Conservation (phyloP, 208 protist genomes). For the Acanthamoeba royreba region DNA sequence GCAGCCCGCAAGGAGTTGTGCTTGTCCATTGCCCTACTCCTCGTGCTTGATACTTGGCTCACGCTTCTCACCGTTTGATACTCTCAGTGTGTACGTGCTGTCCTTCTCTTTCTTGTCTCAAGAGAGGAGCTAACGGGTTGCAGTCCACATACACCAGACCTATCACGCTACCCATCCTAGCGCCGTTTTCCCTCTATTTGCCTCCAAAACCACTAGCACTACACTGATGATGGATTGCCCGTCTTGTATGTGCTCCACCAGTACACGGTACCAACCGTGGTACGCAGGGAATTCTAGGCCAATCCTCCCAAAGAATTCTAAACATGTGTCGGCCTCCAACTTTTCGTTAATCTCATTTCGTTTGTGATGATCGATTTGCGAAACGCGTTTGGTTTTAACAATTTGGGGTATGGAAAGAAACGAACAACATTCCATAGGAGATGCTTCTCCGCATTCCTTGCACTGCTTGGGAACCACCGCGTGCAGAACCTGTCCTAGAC, state of each 20-base stretch:
- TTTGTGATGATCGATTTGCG: too few relatives aligned
- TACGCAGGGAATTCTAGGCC: neutral
- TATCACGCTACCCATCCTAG: too few relatives aligned
- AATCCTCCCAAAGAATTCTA: neutral
- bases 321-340: neutral
- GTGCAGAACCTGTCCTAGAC: too few relatives aligned
- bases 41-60: too few relatives aligned
- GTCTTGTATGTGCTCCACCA: neutral
- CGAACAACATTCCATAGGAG: too few relatives aligned
- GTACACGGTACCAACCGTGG: neutral
- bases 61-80: too few relatives aligned
- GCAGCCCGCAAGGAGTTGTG: neutral
- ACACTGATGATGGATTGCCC: too few relatives aligned
- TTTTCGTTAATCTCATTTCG: neutral
- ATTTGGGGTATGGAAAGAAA: too few relatives aligned
- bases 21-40: neutral
- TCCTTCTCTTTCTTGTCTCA: neutral
- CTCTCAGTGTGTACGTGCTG: too few relatives aligned
- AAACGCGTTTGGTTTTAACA: too few relatives aligned
- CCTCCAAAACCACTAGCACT: neutral
- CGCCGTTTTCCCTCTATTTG: neutral
- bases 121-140: neutral
- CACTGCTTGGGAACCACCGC: too few relatives aligned
- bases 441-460: too few relatives aligned
- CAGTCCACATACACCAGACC: neutral